Conservation (phyloP, 2,329 filamentous ascomycete genomes). For the Ceratocystis harringtonii region DNA sequence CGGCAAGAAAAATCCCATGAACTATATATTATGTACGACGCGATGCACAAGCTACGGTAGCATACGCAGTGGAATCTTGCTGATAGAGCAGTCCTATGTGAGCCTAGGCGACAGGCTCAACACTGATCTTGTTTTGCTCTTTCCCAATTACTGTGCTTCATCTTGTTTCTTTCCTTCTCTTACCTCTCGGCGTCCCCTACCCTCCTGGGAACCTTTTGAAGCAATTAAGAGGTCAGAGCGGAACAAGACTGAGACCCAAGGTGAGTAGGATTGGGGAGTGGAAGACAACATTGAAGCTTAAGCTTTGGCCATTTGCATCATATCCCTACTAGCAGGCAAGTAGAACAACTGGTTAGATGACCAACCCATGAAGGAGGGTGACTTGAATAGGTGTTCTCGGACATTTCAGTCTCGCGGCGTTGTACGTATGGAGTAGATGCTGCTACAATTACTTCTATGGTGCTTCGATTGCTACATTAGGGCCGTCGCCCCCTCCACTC, state of each 20-base stretch:
- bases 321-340: constrained; percentile 5
- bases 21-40: too few relatives aligned
- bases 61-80: too few relatives aligned
- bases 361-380: neutral
- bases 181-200: neutral
- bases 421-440: neutral
- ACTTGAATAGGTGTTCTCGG: constrained; percentile 3
- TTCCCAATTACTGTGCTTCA: neutral
- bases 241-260: constrained; percentile 3
- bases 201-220: neutral
- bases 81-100: too few relatives aligned
- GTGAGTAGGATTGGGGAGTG: neutral
- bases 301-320: constrained; percentile 3
- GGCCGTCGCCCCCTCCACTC: neutral
- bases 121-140: too few relatives aligned
- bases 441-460: neutral
- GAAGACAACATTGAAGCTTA: constrained; percentile 7
- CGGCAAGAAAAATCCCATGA: too few relatives aligned
- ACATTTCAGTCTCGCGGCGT: neutral
- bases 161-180: neutral
- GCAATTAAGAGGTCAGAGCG: constrained; percentile 1
- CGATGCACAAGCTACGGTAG: too few relatives aligned
- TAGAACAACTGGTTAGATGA: neutral
- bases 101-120: too few relatives aligned
- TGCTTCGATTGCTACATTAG: constrained; percentile 4